phyloP scores from a whole-genome alignment of 2,329 filamentous ascomycete species.

The Hypoxylon sp. region DNA sequence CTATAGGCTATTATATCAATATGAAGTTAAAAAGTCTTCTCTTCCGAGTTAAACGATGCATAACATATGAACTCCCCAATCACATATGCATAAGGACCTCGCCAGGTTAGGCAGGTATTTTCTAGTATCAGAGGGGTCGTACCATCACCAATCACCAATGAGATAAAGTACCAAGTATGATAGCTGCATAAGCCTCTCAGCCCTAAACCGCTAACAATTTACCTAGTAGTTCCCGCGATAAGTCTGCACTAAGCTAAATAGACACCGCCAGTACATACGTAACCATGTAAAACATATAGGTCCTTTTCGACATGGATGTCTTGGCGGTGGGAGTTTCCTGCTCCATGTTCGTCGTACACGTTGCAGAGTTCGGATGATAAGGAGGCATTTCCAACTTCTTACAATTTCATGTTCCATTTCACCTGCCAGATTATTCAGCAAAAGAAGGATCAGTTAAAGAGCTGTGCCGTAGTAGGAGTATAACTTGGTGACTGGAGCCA shows the following conservation, averaged over 20 bases:
- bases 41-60: background rate
- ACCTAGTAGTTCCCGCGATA: constrained; percentile 8
- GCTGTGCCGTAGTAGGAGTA: background rate
- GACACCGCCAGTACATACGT: constrained; percentile 9
- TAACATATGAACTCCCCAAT: background rate
- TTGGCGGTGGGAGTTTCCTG: constrained; percentile 22
- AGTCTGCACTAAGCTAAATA: constrained; percentile 10
- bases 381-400: constrained; percentile 18
- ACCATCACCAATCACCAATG: constrained; percentile 22
- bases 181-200: constrained; percentile 13
- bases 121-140: constrained; percentile 3
- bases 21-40: background rate
- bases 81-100: background rate
- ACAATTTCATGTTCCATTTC: constrained; percentile 6
- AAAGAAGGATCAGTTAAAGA: background rate
- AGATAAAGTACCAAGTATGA: background rate
- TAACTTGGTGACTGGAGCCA: background rate
- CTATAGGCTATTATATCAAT: constrained; percentile 1
- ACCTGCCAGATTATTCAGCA: background rate
- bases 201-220: constrained; percentile 23
- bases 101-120: background rate
- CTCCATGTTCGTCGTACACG: constrained; percentile 35
- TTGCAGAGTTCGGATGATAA: constrained; percentile 30
- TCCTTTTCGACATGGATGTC: constrained; percentile 22
- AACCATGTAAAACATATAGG: constrained; percentile 18